Evolutionary conservation across 2,329 filamentous ascomycete genomes (phyloP), one percentile per base, ranked within the genome.

Genomic region (Pseudocercospora fuligena): DNA sequence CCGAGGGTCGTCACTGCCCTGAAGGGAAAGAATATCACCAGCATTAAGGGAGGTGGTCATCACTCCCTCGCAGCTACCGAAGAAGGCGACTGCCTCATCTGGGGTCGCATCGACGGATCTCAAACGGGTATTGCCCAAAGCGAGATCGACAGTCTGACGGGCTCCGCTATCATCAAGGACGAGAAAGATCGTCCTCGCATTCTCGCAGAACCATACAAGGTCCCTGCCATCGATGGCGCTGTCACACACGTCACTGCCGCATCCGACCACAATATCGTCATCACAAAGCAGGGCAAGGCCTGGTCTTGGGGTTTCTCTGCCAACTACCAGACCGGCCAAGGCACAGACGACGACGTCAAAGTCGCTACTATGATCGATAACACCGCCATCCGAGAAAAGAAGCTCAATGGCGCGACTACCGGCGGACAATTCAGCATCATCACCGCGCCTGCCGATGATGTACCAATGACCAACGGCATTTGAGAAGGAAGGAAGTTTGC

Each of bases 361-460:
- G 84, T 87, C 25, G 92, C 94, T 0, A 95, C 91, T 0, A 75
- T 90, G 58, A 92, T 97, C 64, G 91, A 96, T 75, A 97, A 97
- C 82, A 91, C 89, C 12, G 93, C 93, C 49, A 87, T 95, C 29
- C 86, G 89, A 31, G 92, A 88, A 49, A 89, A 90, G 80, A 88
- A 89, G 78, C 84, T 97, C 51, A 85, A 89, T 36, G 92, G 86
- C 80, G 92, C 91, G n/a, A 92, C 92, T 51, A 90, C 90, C n/a
- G 94, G 94, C 70, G 93, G 93, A 5, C 94, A 97, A 76, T 97
- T 88, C 78, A 90, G 89, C 1, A 80, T 92, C 25, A 62, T 78
- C 51, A 77, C 75, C 25, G 72, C 75, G 16, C 65, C 68, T 25
- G 70, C 70, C 21, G 49, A 57, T 19, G 65, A 70, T 25, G 46